Conservation (phyloP, 2,329 filamentous ascomycete genomes). For the Microdochium trichocladiopsis region DNA sequence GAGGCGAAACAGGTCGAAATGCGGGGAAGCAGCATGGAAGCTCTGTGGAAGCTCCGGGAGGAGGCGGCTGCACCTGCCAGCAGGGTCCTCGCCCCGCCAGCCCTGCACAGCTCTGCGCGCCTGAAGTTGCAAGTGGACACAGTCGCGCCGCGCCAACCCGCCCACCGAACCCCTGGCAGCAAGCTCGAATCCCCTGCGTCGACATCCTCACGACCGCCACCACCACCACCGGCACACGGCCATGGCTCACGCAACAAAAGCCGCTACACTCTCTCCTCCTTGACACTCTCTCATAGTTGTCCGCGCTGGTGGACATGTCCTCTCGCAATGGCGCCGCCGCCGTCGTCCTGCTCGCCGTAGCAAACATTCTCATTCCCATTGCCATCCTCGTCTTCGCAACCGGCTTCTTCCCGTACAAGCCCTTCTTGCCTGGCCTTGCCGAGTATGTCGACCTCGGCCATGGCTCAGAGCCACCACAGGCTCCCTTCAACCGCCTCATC, state of each 20-base stretch:
- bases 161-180: too few relatives aligned
- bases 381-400: slow-evolving; percentile 73
- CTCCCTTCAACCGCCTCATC: slow-evolving; percentile 80
- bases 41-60: background rate
- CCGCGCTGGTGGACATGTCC: background rate
- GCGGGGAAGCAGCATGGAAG: background rate
- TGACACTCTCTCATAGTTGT: background rate
- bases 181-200: too few relatives aligned
- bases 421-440: slow-evolving; percentile 80
- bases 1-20: background rate
- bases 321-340: background rate
- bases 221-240: too few relatives aligned
- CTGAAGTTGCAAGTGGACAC: background rate
- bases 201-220: too few relatives aligned
- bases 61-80: background rate
- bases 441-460: slow-evolving; percentile 51
- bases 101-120: background rate
- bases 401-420: slow-evolving; percentile 98
- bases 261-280: background rate
- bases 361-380: slow-evolving; percentile 72
- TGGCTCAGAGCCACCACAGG: slow-evolving; percentile 44
- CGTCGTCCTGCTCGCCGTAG: slow-evolving; percentile 45
- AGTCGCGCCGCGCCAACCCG: background rate
- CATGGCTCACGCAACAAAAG: background rate
- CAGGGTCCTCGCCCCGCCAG: background rate